Evolutionary conservation across 2,329 filamentous ascomycete genomes (phyloP).

Genomic region (Sporothrix schenckii): DNA sequence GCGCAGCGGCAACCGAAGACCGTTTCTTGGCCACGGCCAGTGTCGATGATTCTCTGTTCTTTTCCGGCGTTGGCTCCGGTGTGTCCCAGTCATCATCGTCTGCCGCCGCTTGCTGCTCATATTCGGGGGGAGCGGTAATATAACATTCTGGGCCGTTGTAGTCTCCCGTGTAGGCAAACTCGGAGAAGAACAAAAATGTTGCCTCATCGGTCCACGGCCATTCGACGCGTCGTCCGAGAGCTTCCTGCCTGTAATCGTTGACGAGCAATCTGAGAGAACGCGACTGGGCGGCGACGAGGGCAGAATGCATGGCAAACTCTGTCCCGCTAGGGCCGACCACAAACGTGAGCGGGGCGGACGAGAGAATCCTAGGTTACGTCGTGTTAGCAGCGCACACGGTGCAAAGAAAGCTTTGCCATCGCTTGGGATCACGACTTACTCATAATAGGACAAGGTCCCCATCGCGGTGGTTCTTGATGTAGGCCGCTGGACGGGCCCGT

Average conservation of each 20-base stretch:
- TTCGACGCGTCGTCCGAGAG: not conserved
- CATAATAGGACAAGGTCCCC: not conserved
- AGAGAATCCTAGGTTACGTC: not conserved
- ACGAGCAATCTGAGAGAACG: not conserved
- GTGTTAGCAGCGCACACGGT: not conserved
- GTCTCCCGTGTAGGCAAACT: not conserved
- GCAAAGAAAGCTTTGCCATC: not conserved
- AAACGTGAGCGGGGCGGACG: not conserved
- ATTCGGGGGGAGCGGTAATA: not conserved
- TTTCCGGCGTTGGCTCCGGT: too few species aligned
- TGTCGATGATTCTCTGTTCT: not conserved
- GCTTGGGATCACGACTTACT: not conserved
- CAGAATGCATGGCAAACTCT: not conserved
- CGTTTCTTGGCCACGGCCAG: too few species aligned
- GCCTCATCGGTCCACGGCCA: not conserved
- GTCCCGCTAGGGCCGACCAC: not conserved
- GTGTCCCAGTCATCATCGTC: too few species aligned
- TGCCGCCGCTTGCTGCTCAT: not conserved
- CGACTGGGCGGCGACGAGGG: constrained; percentile 7
- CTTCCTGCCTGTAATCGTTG: not conserved
- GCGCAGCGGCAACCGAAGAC: not conserved
- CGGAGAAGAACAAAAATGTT: not conserved
- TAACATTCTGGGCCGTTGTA: not conserved
- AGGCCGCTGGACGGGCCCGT: too few species aligned
- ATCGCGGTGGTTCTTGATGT: not conserved